Conservation (phyloP, 768 basidiomycete species). For the Tricholoma terreum region DNA sequence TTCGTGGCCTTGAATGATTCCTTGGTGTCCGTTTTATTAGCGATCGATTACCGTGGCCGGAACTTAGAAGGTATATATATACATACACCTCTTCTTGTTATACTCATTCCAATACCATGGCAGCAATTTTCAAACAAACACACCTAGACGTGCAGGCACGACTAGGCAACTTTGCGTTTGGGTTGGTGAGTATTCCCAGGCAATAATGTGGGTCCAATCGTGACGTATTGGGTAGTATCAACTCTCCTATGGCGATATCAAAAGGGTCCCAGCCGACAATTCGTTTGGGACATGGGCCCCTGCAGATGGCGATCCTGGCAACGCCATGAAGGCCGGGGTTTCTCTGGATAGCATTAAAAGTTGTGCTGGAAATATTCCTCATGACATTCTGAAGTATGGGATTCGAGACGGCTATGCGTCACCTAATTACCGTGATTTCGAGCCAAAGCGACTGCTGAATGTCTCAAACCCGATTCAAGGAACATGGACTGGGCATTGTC, state of each 20-base stretch:
- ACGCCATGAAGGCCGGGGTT: conserved; percentile 9
- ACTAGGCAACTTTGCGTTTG: conserved; percentile 37
- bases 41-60: conserved; percentile 30
- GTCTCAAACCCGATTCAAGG: conserved; percentile 25
- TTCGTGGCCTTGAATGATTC: conserved; percentile 28
- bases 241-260: conserved; percentile 31
- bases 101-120: background rate
- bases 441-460: conserved; percentile 16
- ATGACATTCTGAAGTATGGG: conserved; percentile 29
- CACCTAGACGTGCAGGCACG: conserved; percentile 30
- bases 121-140: conserved; percentile 36
- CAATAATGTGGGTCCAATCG: too few relatives aligned
- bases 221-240: conserved; percentile 21
- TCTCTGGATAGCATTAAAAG: conserved; percentile 15
- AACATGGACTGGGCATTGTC: conserved; percentile 33
- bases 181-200: conserved; percentile 24
- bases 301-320: conserved; percentile 15
- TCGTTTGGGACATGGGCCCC: conserved; percentile 29
- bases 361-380: conserved; percentile 14
- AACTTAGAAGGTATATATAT: conserved; percentile 30
- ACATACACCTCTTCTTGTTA: background rate
- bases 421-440: conserved; percentile 31
- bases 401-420: conserved; percentile 31
- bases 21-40: conserved; percentile 26
- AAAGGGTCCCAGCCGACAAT: conserved; percentile 27